Conservation (phyloP, 345 rosid species). For the Eucalyptus urophylla region DNA sequence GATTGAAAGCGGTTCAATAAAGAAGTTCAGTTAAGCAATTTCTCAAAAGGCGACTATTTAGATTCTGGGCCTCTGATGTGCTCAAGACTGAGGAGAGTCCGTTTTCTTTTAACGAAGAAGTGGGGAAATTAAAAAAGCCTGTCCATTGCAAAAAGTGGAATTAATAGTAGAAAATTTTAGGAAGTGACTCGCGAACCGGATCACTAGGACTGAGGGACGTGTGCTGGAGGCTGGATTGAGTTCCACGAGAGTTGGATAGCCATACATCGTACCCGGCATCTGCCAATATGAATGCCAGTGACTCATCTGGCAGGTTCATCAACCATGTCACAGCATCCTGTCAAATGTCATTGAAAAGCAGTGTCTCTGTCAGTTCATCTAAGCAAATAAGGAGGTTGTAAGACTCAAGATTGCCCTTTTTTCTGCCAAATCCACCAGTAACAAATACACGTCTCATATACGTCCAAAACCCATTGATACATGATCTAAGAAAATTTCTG, state of each 20-base stretch:
- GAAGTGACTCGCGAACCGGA: not conserved
- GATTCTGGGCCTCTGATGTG: not conserved
- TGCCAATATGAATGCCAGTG: conserved; percentile 21
- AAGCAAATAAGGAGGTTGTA: not conserved
- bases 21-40: not conserved
- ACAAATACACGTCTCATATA: not conserved
- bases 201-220: conserved; percentile 12
- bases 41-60: not conserved
- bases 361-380: not conserved
- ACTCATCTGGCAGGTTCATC: conserved; percentile 7
- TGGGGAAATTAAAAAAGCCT: not conserved
- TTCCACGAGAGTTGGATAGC: conserved; percentile 31
- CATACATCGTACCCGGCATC: conserved; percentile 33
- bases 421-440: not conserved
- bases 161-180: not conserved
- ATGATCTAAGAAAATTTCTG: not conserved
- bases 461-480: not conserved
- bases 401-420: not conserved
- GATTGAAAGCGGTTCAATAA: not conserved
- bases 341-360: not conserved
- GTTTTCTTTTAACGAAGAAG: not conserved
- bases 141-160: not conserved
- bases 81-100: not conserved
- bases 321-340: conserved; percentile 30
- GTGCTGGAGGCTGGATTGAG: conserved; percentile 16